Evolutionary conservation across 306 rosid species (phyloP).

Genomic region (Castanopsis chinensis): DNA sequence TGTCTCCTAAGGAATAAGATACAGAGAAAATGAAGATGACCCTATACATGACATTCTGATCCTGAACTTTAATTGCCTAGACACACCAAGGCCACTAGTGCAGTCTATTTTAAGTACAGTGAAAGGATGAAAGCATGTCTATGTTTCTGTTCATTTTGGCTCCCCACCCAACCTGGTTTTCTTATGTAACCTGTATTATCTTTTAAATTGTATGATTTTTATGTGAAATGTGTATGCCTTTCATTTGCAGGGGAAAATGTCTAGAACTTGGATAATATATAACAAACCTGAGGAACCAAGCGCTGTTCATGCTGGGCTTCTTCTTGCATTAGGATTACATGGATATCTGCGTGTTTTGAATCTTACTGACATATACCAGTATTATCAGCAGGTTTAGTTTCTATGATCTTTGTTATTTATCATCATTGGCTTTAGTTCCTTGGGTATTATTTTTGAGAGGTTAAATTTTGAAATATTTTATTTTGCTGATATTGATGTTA

Average conservation of each 20-base stretch:
- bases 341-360: slow-evolving; percentile 74
- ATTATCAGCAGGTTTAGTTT: slow-evolving; percentile 62
- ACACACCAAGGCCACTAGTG: background rate
- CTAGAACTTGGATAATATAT: slow-evolving; percentile 90
- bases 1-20: background rate
- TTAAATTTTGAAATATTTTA: background rate
- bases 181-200: background rate
- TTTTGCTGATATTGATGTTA: background rate
- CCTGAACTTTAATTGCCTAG: background rate
- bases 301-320: slow-evolving; percentile 94
- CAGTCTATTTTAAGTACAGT: background rate
- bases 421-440: slow-evolving; percentile 10
- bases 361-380: slow-evolving; percentile 86
- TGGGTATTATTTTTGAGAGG: background rate
- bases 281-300: slow-evolving; percentile 85
- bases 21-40: background rate
- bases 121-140: background rate
- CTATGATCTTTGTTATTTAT: slow-evolving; percentile 9
- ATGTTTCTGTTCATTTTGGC: background rate
- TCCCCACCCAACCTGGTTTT: background rate
- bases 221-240: slow-evolving; percentile 18
- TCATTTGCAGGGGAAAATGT: slow-evolving; percentile 86
- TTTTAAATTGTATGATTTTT: slow-evolving; percentile 17
- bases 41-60: background rate
- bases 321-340: slow-evolving; percentile 90